phyloP scores from a whole-genome alignment of 805 yeast species.

The Zygosaccharomyces gambellarensis region DNA sequence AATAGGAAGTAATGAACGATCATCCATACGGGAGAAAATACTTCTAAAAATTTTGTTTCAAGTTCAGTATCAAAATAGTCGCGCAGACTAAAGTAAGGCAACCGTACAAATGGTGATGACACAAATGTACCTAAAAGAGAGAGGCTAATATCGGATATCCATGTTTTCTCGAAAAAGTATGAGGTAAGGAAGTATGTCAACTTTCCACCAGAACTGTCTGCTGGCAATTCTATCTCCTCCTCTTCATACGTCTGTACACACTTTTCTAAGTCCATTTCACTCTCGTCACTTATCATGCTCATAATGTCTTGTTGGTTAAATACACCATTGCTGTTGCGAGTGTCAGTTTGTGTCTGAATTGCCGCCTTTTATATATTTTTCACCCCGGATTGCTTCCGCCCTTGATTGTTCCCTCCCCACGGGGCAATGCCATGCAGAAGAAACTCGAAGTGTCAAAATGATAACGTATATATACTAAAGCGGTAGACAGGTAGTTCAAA shows the following conservation, averaged over 20 bases:
- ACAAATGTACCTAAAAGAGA: not conserved
- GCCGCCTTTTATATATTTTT: not conserved
- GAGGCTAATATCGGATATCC: not conserved
- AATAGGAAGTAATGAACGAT: slow-evolving; percentile 1
- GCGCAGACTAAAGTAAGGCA: not conserved
- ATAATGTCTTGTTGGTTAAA: not conserved
- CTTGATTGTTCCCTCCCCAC: not conserved
- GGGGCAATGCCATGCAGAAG: not conserved
- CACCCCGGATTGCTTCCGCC: not conserved
- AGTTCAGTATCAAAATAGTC: not conserved
- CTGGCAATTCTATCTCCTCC: not conserved
- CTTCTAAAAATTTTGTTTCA: not conserved
- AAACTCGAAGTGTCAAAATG: not conserved
- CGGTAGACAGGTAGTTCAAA: not conserved
- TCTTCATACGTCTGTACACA: not conserved
- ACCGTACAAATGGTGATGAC: not conserved
- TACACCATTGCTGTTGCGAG: not conserved
- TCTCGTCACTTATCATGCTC: not conserved
- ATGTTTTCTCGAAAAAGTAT: not conserved
- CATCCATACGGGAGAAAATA: not conserved
- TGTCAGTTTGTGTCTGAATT: not conserved
- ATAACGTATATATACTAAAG: too few relatives aligned
- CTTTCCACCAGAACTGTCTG: not conserved
- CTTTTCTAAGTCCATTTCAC: not conserved
- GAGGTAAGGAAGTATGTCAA: not conserved